Base-by-base conservation (phyloP, 2,329 filamentous ascomycete species). In the Ceratocystis papillata region DNA sequence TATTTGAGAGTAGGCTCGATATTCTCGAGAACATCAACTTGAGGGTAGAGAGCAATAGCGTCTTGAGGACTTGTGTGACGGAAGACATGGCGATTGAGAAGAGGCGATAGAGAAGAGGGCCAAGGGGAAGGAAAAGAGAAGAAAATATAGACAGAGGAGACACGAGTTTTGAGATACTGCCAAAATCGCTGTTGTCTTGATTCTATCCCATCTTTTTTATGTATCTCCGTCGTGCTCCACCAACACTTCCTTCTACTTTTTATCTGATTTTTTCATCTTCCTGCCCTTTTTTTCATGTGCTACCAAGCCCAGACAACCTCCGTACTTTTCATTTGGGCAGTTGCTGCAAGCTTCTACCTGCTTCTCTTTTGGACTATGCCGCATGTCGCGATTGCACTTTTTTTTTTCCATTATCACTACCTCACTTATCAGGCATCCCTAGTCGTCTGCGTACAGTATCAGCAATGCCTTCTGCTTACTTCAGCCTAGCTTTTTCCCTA, bases 391-490 rank as follows among this genome's bases (percentile, higher is more conserved):
- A 12, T 57, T 59, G 28, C 55, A 12, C 55, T 30, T n/a, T n/a
- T n/a, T 5, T 17, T n/a, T n/a, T 28, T 10, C 2, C 15, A 20
- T n/a, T 20, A 10, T 33, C 25, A 37, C 55, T 5, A 33, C 28
- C 55, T 59, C 55, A 59, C 15, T 59, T 59, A 33, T n/a, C 55
- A 59, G 55, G 55, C 55, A 59, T 53, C 48, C 55, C 15, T 25
- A 53, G n/a, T 53, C n/a, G 10, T 53, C 15, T 53, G 48, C 7
- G 1, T n/a, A 8, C 55, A 12, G 28, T 10, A 37, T 59, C 55
- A 59, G 55, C 15, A 59, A 59, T 59, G 55, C 55, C 55, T 6
- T 37, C 55, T 59, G 55, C 55, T 37, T 59, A 59, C 55, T 59
- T 59, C 30, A 59, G 33, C 15, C 28, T 59, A 8, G 55, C 55